Percentiles rank a stretch among this genome's conserved stretches.
These are phyloP conservation scores for Rhododendron griersonianum DNA, from an alignment of 148 eudicot species.

Conservation along the genomic window DNA sequence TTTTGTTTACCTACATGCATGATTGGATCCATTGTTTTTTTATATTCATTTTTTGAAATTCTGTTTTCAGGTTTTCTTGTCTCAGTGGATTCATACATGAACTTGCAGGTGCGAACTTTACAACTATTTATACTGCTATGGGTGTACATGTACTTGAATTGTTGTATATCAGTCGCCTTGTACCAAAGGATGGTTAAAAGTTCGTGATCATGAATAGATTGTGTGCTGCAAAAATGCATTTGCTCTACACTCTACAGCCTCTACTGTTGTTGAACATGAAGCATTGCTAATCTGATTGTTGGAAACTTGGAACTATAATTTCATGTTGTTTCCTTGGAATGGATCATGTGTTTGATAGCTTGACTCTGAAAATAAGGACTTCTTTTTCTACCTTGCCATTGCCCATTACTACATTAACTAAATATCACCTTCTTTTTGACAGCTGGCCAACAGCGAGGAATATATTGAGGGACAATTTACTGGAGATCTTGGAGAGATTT, in stretches of 20 bases:
- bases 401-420: not conserved
- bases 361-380: not conserved
- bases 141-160: not conserved
- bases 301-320: not conserved
- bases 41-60: not conserved
- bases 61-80: constrained; percentile 48
- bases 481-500: constrained; percentile 93
- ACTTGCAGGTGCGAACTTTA: constrained; percentile 40
- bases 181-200: not conserved
- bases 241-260: not conserved
- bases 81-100: constrained; percentile 76
- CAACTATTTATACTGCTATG: not conserved
- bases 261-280: not conserved
- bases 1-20: not conserved
- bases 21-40: not conserved
- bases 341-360: not conserved
- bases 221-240: not conserved
- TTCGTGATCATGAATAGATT: not conserved
- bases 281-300: not conserved
- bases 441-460: constrained; percentile 87
- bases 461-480: constrained; percentile 79
- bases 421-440: constrained; percentile 15
- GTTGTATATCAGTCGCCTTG: not conserved
- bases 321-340: not conserved
- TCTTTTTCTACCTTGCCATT: not conserved